Conservation (phyloP, 805 yeast species). For the Lipomyces sp. region DNA sequence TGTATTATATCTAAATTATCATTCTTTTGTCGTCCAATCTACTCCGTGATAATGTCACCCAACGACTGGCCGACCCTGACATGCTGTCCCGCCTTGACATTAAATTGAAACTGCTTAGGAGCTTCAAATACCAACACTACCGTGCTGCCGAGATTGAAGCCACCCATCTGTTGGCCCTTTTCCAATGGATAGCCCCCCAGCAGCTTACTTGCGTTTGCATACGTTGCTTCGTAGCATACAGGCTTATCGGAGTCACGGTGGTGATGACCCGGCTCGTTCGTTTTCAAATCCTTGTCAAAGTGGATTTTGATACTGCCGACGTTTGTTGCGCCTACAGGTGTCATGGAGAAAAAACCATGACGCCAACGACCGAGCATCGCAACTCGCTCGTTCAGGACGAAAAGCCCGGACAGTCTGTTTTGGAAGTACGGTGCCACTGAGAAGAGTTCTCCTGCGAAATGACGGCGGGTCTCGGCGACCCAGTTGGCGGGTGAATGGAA, state of each 20-base stretch:
- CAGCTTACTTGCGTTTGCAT: conserved; percentile 72
- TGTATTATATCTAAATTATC: too few species aligned
- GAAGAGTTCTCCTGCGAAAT: conserved; percentile 92
- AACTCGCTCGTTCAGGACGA: conserved; percentile 92
- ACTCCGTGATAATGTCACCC: conserved; percentile 22
- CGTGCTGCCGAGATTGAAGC: conserved; percentile 93
- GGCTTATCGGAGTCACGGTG: conserved; percentile 46
- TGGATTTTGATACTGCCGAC: conserved; percentile 93
- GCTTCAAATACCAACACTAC: conserved; percentile 98
- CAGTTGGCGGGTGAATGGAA: conserved; percentile 96
- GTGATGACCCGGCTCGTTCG: conserved; percentile 59
- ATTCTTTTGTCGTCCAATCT: background rate
- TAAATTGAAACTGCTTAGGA: conserved; percentile 76
- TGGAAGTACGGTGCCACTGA: conserved; percentile 98
- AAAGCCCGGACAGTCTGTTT: conserved; percentile 79
- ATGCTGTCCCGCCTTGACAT: conserved; percentile 69
- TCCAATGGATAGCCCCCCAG: conserved; percentile 86
- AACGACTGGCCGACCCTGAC: conserved; percentile 84
- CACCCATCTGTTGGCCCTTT: conserved; percentile 96
- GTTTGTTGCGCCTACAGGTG: conserved; percentile 98
- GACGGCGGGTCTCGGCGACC: conserved; percentile 93
- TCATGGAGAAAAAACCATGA: conserved; percentile 96
- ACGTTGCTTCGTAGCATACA: conserved; percentile 91
- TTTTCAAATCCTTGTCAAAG: conserved; percentile 86
- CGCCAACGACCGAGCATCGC: conserved; percentile 96